Conservation (phyloP, 192 early-diverging fungal genomes). For the Coemansia sp. region DNA sequence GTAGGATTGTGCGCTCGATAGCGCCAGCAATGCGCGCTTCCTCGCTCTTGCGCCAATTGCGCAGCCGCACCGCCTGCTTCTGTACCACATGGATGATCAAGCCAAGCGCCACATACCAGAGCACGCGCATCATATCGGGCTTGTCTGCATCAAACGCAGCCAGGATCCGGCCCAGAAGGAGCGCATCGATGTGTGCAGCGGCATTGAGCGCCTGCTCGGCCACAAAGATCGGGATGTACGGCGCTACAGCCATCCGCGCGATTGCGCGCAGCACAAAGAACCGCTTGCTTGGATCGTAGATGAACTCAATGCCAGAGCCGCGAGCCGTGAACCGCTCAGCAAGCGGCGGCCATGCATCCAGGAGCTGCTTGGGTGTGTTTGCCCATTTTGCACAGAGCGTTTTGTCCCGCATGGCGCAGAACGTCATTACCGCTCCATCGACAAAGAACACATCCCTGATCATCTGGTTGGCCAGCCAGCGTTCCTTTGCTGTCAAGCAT, state of each 20-base stretch:
- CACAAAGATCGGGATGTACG: slow-evolving; percentile 13
- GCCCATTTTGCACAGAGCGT: not conserved
- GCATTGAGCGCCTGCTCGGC: slow-evolving; percentile 7
- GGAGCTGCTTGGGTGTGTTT: not conserved
- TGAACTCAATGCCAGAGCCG: not conserved
- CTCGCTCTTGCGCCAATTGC: slow-evolving; percentile 9
- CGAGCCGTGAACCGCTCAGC: not conserved
- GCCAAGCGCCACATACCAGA: not conserved
- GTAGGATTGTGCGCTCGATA: slow-evolving; percentile 13
- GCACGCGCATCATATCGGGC: not conserved
- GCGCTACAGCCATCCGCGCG: slow-evolving; percentile 5
- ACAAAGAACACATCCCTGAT: not conserved
- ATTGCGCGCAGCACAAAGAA: slow-evolving; percentile 24
- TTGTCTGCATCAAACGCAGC: not conserved
- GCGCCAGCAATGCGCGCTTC: slow-evolving; percentile 7
- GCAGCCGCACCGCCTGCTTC: slow-evolving; percentile 1
- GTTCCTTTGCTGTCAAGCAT: not conserved
- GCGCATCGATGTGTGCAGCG: not conserved
- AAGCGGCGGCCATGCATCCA: not conserved
- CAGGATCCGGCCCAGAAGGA: slow-evolving; percentile 1
- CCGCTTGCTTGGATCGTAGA: slow-evolving; percentile 9
- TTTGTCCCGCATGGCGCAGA: not conserved
- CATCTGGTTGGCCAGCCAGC: not conserved
- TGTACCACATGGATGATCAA: not conserved
- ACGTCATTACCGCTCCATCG: not conserved